Conservation (phyloP, 2,329 filamentous ascomycete genomes). For the Pleomassaria siparia region DNA sequence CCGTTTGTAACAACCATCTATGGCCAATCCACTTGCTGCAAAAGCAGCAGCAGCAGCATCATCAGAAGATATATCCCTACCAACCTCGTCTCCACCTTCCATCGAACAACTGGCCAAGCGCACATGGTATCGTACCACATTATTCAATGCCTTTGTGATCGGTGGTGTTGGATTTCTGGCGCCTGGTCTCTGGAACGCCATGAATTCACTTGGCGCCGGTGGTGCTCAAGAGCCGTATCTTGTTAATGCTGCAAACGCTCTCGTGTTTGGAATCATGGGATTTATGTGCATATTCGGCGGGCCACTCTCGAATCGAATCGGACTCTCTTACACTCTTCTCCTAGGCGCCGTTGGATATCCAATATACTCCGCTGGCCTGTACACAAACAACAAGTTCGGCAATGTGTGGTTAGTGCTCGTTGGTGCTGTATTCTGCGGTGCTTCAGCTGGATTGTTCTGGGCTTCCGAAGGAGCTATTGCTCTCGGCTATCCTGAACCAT, state of each 20-base stretch:
- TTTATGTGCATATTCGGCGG: not conserved
- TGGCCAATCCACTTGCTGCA: not conserved
- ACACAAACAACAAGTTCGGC: not conserved
- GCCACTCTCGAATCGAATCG: not conserved
- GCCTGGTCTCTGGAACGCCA: not conserved
- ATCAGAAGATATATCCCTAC: not conserved
- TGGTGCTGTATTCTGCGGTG: conserved; percentile 52
- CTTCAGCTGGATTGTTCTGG: conserved; percentile 56
- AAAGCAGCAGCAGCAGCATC: conserved; percentile 1
- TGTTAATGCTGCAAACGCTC: not conserved
- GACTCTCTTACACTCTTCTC: not conserved
- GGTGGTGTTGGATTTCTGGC: not conserved
- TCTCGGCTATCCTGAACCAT: conserved; percentile 52
- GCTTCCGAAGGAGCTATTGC: conserved; percentile 54
- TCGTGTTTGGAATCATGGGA: not conserved
- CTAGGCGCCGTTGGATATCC: not conserved
- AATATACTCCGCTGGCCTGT: not conserved
- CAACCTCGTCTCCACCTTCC: not conserved
- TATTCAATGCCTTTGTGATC: not conserved
- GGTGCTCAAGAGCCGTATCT: not conserved
- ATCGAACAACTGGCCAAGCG: not conserved
- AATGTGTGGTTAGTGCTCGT: conserved; percentile 55
- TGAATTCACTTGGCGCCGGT: not conserved
- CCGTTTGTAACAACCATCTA: no score
- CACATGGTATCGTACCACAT: conserved; percentile 48